Percentiles rank a stretch among this genome's conserved stretches.
Conservation (phyloP, 495 filamentous ascomycete species). For the Trichoderma orchidacearum region DNA sequence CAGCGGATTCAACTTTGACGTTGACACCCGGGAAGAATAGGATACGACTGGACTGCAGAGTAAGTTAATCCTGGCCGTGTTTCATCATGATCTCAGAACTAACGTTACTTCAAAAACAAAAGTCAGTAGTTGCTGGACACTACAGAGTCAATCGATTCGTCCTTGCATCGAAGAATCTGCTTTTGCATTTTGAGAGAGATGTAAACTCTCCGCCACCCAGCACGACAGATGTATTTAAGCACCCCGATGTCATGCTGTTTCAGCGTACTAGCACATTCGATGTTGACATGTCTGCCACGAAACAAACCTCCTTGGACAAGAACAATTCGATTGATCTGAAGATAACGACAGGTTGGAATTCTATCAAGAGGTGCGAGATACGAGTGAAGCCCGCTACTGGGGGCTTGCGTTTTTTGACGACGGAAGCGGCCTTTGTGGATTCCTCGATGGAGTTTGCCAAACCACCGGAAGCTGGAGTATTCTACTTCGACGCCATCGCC, state of each 20-base stretch:
- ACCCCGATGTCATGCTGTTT: slow-evolving; percentile 29
- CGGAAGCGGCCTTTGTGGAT: slow-evolving; percentile 47
- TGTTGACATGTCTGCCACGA: slow-evolving; percentile 29
- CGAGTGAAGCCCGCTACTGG: slow-evolving; percentile 72
- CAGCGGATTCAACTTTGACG: slow-evolving; percentile 10
- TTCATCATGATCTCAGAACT: not conserved
- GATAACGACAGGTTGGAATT: slow-evolving; percentile 63
- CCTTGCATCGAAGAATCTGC: slow-evolving; percentile 52
- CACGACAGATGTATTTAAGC: slow-evolving; percentile 22
- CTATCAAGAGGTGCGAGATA: slow-evolving; percentile 52
- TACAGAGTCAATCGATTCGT: slow-evolving; percentile 65
- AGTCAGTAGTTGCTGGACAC: slow-evolving; percentile 52
- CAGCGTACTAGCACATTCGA: slow-evolving; percentile 34
- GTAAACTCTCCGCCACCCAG: slow-evolving; percentile 24
- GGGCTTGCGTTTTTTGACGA: slow-evolving; percentile 69
- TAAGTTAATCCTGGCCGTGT: slow-evolving; percentile 13
- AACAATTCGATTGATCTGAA: slow-evolving; percentile 63
- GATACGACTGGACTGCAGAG: slow-evolving; percentile 35
- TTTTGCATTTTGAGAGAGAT: slow-evolving; percentile 48
- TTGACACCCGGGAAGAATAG: slow-evolving; percentile 42
- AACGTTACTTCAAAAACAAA: slow-evolving; percentile 3
- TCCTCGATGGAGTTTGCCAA: slow-evolving; percentile 41
- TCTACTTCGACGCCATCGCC: slow-evolving; percentile 47
- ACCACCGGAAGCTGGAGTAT: slow-evolving; percentile 45
- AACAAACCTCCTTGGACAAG: slow-evolving; percentile 59